Evolutionary conservation across 768 basidiomycete genomes (phyloP), one percentile per base, ranked within the genome.

Genomic region (Suillus subalutaceus): DNA sequence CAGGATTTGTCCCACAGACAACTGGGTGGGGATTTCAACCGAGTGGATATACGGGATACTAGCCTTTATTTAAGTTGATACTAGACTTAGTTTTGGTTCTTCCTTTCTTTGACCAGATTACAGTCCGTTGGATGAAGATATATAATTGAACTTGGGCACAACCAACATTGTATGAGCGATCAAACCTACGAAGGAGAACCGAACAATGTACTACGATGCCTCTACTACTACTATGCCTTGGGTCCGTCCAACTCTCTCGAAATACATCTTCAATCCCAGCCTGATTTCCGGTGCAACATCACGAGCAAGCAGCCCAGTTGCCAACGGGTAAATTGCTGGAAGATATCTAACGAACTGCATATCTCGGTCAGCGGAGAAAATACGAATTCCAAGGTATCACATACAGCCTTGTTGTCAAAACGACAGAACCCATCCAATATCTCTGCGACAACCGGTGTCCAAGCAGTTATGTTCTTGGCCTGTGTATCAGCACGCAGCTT

Each of bases 361-460:
- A 26, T 61, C 56, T 50, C 16, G 30, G 37, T 68, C 56, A 70
- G 53, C 58, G 67, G n/a, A 65, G 26, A 38, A 44, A 38, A 56
- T 60, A 60, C 23, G 6, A 23, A 53, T 58, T n/a, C 6, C 26
- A 23, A 13, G 43, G n/a, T 20, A 18, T 44, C 7, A 80, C 96
- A 79, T 73, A 98, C 97, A 44, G 92, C 90, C 74, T 91, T 94
- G 70, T 94, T 90, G 72, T 98, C 96, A 69, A 98, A 93, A 26
- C 86, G 85, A 75, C 89, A 89, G 74, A 94, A 95, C 8, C 97
- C 97, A 65, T 93, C 89, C 10, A 99, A 73, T 58, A 97, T 93
- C 75, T 98, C 96, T 12, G 90, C 90, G n/a, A 98, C 91, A 38
- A 99, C 97, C n/a, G 97, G 97, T 26, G 94, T 97, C 97, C 97